A percentile compares a stretch with the other conserved stretches of the same genome.
These are phyloP conservation scores for Pythium aquatile DNA, from an alignment of 352 stramenopile species.

Conservation along the genomic window DNA sequence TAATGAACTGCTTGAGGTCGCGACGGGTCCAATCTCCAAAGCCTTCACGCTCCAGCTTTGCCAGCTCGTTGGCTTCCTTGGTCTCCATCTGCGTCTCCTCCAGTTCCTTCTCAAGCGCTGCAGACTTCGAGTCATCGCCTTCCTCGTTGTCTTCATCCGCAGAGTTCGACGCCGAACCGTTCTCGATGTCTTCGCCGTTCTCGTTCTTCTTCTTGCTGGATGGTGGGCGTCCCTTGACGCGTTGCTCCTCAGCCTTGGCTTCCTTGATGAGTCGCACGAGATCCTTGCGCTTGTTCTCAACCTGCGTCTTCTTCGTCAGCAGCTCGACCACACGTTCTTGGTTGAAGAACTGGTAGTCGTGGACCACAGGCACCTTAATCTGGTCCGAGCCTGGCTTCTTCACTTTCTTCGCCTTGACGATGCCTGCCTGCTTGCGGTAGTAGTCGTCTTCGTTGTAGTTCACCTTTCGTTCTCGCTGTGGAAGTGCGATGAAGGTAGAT, in stretches of 20 bases:
- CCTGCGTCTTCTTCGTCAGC: slow-evolving; percentile 79
- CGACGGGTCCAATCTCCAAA: slow-evolving; percentile 96
- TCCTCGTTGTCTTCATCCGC: slow-evolving; percentile 58
- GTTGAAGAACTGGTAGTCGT: slow-evolving; percentile 97
- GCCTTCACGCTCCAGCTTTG: slow-evolving; percentile 81
- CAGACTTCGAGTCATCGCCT: slow-evolving; percentile 50
- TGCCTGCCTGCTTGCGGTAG: slow-evolving; percentile 86
- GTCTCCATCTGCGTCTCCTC: slow-evolving; percentile 73
- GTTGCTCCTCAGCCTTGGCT: slow-evolving; percentile 78
- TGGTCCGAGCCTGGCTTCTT: slow-evolving; percentile 87
- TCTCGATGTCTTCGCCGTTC: slow-evolving; percentile 33
- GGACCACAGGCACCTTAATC: slow-evolving; percentile 87
- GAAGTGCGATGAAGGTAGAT: slow-evolving; percentile 89
- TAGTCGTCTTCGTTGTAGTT: slow-evolving; percentile 98
- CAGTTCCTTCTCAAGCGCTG: slow-evolving; percentile 77
- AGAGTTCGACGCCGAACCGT: slow-evolving; percentile 53
- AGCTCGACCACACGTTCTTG: slow-evolving; percentile 86
- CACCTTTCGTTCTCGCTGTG: slow-evolving; percentile 84
- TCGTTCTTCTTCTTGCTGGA: slow-evolving; percentile 83
- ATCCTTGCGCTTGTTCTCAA: slow-evolving; percentile 90
- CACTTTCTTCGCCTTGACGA: slow-evolving; percentile 84
- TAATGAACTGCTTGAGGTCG: slow-evolving; percentile 89
- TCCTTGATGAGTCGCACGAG: slow-evolving; percentile 81
- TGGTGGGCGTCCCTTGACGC: slow-evolving; percentile 46
- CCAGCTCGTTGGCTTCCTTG: slow-evolving; percentile 64